These are phyloP conservation scores for Mycena sanguinolenta DNA, from an alignment of 768 basidiomycete genomes.

Conservation along the genomic window DNA sequence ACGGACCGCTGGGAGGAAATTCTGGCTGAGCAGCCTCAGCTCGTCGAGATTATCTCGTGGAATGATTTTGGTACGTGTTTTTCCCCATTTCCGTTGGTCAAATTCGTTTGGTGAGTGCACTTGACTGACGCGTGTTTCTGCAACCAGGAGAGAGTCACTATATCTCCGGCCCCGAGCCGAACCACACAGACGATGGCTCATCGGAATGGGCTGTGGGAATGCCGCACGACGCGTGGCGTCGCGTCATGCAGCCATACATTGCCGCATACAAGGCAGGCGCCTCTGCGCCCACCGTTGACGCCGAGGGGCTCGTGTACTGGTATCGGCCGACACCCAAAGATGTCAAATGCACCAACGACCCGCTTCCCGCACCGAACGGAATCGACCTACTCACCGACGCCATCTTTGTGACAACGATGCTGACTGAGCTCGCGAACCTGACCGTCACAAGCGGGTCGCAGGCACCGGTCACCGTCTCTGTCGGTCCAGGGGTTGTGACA, in stretches of 20 bases:
- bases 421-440: slow-evolving; percentile 19
- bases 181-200: slow-evolving; percentile 36
- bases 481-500: slow-evolving; percentile 16
- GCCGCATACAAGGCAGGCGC: slow-evolving; percentile 35
- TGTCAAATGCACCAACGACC: slow-evolving; percentile 23
- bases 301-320: slow-evolving; percentile 39
- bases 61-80: slow-evolving; percentile 55
- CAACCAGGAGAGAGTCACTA: slow-evolving; percentile 56
- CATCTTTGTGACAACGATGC: slow-evolving; percentile 27
- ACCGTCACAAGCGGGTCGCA: slow-evolving; percentile 24
- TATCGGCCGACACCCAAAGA: slow-evolving; percentile 37
- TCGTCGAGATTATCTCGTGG: slow-evolving; percentile 51
- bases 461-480: slow-evolving; percentile 19
- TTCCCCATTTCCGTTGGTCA: too few species aligned
- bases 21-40: slow-evolving; percentile 33
- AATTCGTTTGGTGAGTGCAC: too few species aligned
- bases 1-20: slow-evolving; percentile 41
- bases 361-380: slow-evolving; percentile 26
- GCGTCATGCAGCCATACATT: slow-evolving; percentile 38
- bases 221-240: slow-evolving; percentile 37
- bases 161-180: slow-evolving; percentile 37
- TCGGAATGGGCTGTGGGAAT: slow-evolving; percentile 38
- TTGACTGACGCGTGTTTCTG: neutral
- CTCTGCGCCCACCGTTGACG: slow-evolving; percentile 31
- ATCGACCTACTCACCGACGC: slow-evolving; percentile 28